These are phyloP conservation scores for Fusarium sp. DNA, from an alignment of 2,329 filamentous ascomycete genomes.

Conservation along the genomic window DNA sequence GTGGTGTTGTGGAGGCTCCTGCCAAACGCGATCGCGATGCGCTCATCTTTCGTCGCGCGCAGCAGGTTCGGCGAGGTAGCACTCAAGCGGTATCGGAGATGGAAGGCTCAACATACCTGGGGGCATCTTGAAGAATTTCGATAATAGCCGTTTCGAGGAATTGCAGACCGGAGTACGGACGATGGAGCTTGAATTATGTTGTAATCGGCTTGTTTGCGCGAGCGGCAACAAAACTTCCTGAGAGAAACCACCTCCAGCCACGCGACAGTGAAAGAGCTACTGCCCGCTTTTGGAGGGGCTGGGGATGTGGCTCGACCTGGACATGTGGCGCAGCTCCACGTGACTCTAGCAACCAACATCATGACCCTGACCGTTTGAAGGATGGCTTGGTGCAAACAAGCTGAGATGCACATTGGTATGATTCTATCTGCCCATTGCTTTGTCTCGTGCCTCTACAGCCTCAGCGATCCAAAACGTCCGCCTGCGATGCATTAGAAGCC, in stretches of 20 bases:
- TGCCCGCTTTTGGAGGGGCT: slow-evolving; percentile 8
- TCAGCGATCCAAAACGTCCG: background rate
- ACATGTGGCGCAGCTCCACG: slow-evolving; percentile 15
- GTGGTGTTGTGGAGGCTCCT: background rate
- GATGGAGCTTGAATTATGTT: background rate
- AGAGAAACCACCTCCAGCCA: slow-evolving; percentile 9
- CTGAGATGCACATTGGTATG: background rate
- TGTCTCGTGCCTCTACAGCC: background rate
- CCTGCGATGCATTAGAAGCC: background rate
- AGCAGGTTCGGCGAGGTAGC: background rate
- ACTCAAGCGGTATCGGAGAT: background rate
- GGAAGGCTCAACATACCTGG: slow-evolving; percentile 36
- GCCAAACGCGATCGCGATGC: slow-evolving; percentile 12
- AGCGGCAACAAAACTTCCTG: background rate
- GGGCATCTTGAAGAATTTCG: slow-evolving; percentile 35
- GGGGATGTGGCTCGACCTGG: slow-evolving; percentile 10
- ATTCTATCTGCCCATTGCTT: too few species aligned
- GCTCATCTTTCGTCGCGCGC: slow-evolving; percentile 7
- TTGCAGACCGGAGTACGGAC: background rate
- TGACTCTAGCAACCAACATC: background rate
- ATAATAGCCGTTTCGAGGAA: background rate
- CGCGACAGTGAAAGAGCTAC: background rate
- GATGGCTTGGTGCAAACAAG: slow-evolving; percentile 2
- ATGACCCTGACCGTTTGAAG: background rate
- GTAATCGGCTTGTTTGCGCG: background rate